These are phyloP conservation scores for Gaultheria prostrata DNA, from an alignment of 148 eudicot genomes.

Conservation along the genomic window DNA sequence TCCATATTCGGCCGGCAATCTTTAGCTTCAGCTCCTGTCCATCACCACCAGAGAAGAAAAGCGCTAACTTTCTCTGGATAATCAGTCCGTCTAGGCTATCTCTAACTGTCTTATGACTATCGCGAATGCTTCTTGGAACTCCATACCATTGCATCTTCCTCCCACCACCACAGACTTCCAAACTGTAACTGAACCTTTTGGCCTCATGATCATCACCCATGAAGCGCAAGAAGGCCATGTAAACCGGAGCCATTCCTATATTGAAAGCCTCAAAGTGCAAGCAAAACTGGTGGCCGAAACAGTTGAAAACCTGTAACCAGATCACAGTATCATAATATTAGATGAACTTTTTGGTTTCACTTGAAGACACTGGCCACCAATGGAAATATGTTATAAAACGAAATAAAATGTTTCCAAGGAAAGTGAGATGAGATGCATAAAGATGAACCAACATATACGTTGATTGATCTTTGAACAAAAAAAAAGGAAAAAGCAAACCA, in stretches of 20 bases:
- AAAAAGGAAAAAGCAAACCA: not conserved
- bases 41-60: slow-evolving; percentile 44
- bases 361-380: not conserved
- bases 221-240: slow-evolving; percentile 51
- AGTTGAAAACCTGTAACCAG: slow-evolving; percentile 39
- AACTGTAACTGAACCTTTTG: slow-evolving; percentile 37
- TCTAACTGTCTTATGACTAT: slow-evolving; percentile 38
- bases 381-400: not conserved
- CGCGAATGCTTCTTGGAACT: slow-evolving; percentile 51
- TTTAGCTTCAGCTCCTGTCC: slow-evolving; percentile 45
- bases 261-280: slow-evolving; percentile 51
- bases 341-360: not conserved
- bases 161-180: slow-evolving; percentile 43
- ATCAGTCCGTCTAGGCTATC: slow-evolving; percentile 49
- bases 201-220: slow-evolving; percentile 54
- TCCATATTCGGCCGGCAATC: slow-evolving; percentile 50
- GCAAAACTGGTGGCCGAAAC: slow-evolving; percentile 45
- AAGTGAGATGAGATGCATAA: not conserved
- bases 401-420: not conserved
- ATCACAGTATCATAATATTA: not conserved
- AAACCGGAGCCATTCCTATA: slow-evolving; percentile 34
- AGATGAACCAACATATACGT: not conserved
- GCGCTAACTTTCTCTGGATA: slow-evolving; percentile 40
- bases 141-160: slow-evolving; percentile 52
- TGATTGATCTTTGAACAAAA: not conserved